A percentile compares a stretch with the other conserved stretches of the same genome.
phyloP scores from a whole-genome alignment of 1,284 basidiomycete species.

The Erythrobasidium hasegawianum region DNA sequence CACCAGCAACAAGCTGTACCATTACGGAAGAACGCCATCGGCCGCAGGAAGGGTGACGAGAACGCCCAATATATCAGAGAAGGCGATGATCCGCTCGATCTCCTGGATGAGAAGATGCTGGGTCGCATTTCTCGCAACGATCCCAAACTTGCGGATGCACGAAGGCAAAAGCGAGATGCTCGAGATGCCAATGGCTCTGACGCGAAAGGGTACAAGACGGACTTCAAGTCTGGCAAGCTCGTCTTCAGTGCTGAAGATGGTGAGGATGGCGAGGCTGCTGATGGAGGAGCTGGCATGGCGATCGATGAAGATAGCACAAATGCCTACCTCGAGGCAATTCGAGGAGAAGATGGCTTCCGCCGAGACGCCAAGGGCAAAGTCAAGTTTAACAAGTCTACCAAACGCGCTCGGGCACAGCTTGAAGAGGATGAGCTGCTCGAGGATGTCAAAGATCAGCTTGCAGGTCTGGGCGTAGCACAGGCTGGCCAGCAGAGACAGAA shows the following conservation, averaged over 20 bases:
- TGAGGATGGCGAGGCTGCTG: slow-evolving; percentile 51
- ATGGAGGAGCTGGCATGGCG: slow-evolving; percentile 36
- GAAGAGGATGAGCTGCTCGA: slow-evolving; percentile 57
- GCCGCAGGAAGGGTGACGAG: slow-evolving; percentile 35
- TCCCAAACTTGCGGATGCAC: slow-evolving; percentile 9
- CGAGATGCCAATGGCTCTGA: slow-evolving; percentile 2
- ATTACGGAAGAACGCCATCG: slow-evolving; percentile 36
- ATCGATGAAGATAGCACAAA: slow-evolving; percentile 55
- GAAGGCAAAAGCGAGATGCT: slow-evolving; percentile 1
- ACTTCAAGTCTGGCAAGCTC: slow-evolving; percentile 81
- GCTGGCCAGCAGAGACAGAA: slow-evolving; percentile 49
- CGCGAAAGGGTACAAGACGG: slow-evolving; percentile 71
- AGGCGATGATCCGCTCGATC: slow-evolving; percentile 93
- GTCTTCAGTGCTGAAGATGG: slow-evolving; percentile 68
- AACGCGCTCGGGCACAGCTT: slow-evolving; percentile 66
- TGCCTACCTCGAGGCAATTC: slow-evolving; percentile 77
- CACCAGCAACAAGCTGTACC: slow-evolving; percentile 41
- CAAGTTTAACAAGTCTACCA: slow-evolving; percentile 81
- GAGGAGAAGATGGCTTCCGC: slow-evolving; percentile 81
- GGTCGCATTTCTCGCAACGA: slow-evolving; percentile 69
- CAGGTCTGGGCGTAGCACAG: slow-evolving; percentile 40
- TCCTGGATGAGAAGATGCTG: slow-evolving; percentile 72
- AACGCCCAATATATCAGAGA: slow-evolving; percentile 63
- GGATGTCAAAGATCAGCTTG: slow-evolving; percentile 54
- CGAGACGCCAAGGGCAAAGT: slow-evolving; percentile 76